phyloP scores from a whole-genome alignment of 768 basidiomycete genomes.

The Holtermannia corniformis region DNA sequence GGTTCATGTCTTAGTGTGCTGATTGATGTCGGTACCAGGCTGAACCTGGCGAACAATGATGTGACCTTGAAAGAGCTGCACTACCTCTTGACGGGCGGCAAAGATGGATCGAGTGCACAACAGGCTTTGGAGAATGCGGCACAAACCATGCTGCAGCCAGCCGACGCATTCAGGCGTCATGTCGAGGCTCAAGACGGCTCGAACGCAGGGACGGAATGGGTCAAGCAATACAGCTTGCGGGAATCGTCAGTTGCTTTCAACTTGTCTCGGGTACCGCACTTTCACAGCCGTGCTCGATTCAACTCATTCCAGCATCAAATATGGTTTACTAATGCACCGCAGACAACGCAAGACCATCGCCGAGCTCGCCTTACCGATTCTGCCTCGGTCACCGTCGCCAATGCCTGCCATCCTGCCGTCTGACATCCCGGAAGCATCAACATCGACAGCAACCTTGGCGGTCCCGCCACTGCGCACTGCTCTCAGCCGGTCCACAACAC shows the following conservation, averaged over 20 bases:
- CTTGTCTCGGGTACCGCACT: not conserved
- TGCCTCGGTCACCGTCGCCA: conserved; percentile 29
- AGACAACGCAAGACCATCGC: conserved; percentile 11
- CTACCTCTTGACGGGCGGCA: not conserved
- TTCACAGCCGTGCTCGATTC: not conserved
- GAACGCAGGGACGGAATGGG: no score
- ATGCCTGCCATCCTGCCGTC: conserved; percentile 23
- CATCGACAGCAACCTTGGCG: not conserved
- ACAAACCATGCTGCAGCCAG: not conserved
- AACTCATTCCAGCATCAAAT: not conserved
- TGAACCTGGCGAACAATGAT: not conserved
- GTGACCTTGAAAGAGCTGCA: not conserved
- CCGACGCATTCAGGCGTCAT: not conserved
- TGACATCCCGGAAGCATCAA: not conserved
- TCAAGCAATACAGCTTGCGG: not conserved
- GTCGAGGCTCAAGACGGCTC: not conserved
- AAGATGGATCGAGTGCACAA: not conserved
- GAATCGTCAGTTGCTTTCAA: not conserved
- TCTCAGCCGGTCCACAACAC: not conserved
- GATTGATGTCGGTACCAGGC: no score
- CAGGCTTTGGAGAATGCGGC: not conserved
- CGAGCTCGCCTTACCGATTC: conserved; percentile 11
- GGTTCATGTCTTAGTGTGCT: not conserved
- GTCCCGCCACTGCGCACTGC: not conserved
- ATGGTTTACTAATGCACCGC: not conserved